Base-by-base conservation (phyloP, 2,329 filamentous ascomycete genomes). In the Aureobasidium sp. region DNA sequence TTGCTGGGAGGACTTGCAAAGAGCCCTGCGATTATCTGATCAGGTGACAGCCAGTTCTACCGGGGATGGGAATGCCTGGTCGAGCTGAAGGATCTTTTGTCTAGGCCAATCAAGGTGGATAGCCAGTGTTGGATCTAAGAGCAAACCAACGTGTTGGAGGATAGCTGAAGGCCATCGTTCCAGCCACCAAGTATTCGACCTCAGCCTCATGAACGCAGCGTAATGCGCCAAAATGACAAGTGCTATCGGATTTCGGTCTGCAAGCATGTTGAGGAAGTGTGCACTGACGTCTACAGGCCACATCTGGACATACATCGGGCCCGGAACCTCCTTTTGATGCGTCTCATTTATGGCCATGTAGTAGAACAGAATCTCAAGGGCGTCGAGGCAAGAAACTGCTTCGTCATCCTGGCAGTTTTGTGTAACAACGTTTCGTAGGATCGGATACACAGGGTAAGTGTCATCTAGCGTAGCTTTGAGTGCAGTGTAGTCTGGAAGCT, bases 181-280 rank as follows among this genome's bases (percentile, higher is more conserved):
- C 6, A 62, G 34, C 51, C 60, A 62, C 51, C 60, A 62, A 12
- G 51, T 62, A 10, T 48, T 46, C 13, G 60, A 57, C n/a, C 51
- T 55, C 51, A 50, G 15, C 26, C 51, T 47, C 51, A 62, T 57
- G 9, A 62, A 43, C 24, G 51, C 60, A 2, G 43, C 60, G 27
- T 62, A 62, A 24, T 62, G 34, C 6, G 29, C 59, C n/a, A 62
- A 27, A 3, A 62, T 37, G 7, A 62, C 8, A 9, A 62, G 59
- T 26, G 59, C 37, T 5, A 62, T 29, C 4, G 59, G 13, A 29
- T 47, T 8, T 10, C 59, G 46, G 15, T 39, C 34, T 6, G 50
- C 39, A n/a, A 57, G 50, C 29, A 55, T 53, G 17, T 39, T 41
- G 39, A 61, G 48, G 10, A 50, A 59, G 36, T 41, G n/a, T 27